These are phyloP conservation scores for Glycine soja DNA, from an alignment of 306 rosid species.

Conservation along the genomic window DNA sequence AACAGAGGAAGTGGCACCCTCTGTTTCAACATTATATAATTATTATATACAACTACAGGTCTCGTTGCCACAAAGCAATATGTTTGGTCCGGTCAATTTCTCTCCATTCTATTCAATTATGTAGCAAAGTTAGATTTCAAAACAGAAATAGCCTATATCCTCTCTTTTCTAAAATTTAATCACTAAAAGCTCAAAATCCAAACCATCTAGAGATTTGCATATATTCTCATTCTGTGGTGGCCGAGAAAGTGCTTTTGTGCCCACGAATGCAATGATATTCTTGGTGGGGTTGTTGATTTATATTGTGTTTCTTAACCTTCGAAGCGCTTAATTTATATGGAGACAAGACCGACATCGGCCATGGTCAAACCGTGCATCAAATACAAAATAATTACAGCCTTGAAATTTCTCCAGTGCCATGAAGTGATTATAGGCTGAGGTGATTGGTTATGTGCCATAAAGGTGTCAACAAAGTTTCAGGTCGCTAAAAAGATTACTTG, in stretches of 20 bases:
- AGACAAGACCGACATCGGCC: conserved; percentile 33
- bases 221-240: conserved; percentile 49
- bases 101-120: conserved; percentile 9
- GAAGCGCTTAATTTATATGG: conserved; percentile 17
- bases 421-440: conserved; percentile 23
- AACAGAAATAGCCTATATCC: conserved; percentile 23
- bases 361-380: conserved; percentile 40
- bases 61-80: conserved; percentile 1
- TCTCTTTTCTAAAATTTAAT: background rate
- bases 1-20: conserved; percentile 35
- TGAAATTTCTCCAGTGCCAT: conserved; percentile 20
- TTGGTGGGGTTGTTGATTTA: conserved; percentile 25
- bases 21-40: background rate
- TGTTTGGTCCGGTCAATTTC: conserved; percentile 27
- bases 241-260: conserved; percentile 28
- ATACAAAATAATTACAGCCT: conserved; percentile 40
- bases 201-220: conserved; percentile 18
- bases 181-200: background rate
- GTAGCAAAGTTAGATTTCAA: background rate
- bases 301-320: background rate
- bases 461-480: conserved; percentile 1
- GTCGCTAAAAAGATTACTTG: too few species aligned
- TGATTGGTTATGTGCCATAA: conserved; percentile 18
- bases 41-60: background rate
- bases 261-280: conserved; percentile 30